A percentile compares a stretch with the other conserved stretches of the same genome.
phyloP scores from a whole-genome alignment of 495 filamentous ascomycete genomes.

The Podospora comata region DNA sequence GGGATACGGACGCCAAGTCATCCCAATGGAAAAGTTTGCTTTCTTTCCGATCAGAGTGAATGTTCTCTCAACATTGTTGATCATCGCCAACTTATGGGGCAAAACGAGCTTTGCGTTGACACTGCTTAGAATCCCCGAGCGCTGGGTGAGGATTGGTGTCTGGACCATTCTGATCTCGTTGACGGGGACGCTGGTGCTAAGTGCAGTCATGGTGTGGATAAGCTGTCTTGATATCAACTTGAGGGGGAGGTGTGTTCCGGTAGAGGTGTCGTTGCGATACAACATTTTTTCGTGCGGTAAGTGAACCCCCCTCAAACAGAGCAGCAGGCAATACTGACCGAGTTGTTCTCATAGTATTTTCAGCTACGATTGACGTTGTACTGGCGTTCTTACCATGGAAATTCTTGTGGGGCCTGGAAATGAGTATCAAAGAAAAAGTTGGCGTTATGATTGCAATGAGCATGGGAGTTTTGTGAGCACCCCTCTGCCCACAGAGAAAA shows the following conservation, averaged over 20 bases:
- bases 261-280: constrained; percentile 22
- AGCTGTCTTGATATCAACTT: constrained; percentile 32
- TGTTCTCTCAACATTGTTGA: constrained; percentile 24
- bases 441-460: constrained; percentile 40
- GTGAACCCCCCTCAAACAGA: neutral
- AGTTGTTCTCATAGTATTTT: constrained; percentile 27
- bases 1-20: constrained; percentile 31
- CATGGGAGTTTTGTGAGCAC: constrained; percentile 40
- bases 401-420: constrained; percentile 33
- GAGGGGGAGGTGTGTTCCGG: constrained; percentile 29
- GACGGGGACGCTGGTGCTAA: constrained; percentile 34
- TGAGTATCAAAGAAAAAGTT: constrained; percentile 38
- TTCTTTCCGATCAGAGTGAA: constrained; percentile 21
- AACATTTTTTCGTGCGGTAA: constrained; percentile 29
- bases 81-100: constrained; percentile 27
- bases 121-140: constrained; percentile 21
- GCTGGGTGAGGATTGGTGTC: constrained; percentile 21
- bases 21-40: constrained; percentile 21
- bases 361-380: constrained; percentile 33
- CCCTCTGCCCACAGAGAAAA: neutral
- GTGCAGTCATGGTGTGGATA: constrained; percentile 36
- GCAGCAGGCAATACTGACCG: neutral
- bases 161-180: constrained; percentile 34
- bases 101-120: constrained; percentile 36
- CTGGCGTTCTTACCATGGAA: constrained; percentile 39